Evolutionary conservation across 1,284 basidiomycete species (phyloP).

Genomic region (Irpex lacteus): DNA sequence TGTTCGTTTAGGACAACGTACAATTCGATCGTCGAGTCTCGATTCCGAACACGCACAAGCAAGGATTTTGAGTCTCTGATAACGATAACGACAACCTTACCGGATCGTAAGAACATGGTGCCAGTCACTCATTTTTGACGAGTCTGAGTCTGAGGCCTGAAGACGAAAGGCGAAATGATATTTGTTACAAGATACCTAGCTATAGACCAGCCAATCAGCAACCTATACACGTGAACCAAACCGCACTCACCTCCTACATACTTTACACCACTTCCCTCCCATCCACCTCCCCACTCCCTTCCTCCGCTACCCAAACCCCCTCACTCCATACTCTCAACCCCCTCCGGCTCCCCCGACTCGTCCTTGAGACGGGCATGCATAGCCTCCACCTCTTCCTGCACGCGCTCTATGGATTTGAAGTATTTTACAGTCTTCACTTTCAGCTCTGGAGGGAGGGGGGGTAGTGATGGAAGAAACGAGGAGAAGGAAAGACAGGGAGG

Average conservation of each 20-base stretch:
- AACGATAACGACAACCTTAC: too few relatives aligned
- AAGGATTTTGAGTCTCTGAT: too few relatives aligned
- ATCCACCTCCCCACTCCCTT: neutral
- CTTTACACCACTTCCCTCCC: neutral
- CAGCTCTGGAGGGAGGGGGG: conserved; percentile 47
- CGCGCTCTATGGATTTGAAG: conserved; percentile 87
- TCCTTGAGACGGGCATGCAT: conserved; percentile 45
- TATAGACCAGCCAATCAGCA: too few relatives aligned
- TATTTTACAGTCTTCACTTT: conserved; percentile 87
- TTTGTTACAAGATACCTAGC: too few relatives aligned
- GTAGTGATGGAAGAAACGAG: neutral
- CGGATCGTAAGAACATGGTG: too few relatives aligned
- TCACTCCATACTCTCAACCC: conserved; percentile 29
- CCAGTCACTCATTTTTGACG: too few relatives aligned
- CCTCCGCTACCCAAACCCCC: neutral
- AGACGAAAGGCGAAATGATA: too few relatives aligned
- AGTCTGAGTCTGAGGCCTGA: too few relatives aligned
- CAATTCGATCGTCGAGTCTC: too few relatives aligned
- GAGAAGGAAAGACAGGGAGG: neutral
- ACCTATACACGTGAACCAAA: too few relatives aligned
- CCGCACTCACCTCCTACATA: neutral
- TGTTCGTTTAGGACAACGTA: too few relatives aligned
- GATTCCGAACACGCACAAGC: too few relatives aligned
- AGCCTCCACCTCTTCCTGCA: conserved; percentile 78
- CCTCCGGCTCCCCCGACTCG: conserved; percentile 18